phyloP scores from a whole-genome alignment of 106 monocot species.

The Dendrobium officinale region DNA sequence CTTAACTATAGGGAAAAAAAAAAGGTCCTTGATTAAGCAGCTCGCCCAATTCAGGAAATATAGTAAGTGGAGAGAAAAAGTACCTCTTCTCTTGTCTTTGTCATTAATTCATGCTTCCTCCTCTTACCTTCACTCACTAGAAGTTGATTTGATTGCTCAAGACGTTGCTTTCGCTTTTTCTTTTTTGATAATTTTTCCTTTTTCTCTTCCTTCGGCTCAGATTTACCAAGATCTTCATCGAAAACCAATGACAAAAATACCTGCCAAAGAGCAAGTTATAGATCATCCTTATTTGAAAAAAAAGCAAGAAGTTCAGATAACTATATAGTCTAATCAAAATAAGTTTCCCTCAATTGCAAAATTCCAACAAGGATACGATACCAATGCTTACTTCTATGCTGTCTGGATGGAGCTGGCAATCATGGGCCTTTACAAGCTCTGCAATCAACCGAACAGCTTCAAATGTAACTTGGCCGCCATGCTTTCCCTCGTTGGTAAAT shows the following conservation, averaged over 20 bases:
- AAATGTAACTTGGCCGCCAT: constrained; percentile 85
- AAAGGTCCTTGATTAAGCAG: neutral
- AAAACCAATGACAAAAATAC: constrained; percentile 81
- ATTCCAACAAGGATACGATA: neutral
- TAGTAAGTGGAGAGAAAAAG: neutral
- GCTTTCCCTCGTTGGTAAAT: constrained; percentile 87
- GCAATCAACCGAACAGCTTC: constrained; percentile 87
- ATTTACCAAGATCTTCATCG: constrained; percentile 86
- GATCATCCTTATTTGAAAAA: neutral
- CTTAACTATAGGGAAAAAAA: constrained; percentile 40
- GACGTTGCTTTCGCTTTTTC: constrained; percentile 38
- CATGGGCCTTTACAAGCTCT: constrained; percentile 54
- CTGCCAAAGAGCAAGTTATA: constrained; percentile 20
- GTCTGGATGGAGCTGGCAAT: constrained; percentile 85
- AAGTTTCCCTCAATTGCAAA: neutral
- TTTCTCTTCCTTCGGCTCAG: constrained; percentile 29
- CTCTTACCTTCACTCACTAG: constrained; percentile 41
- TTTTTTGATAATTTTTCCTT: constrained; percentile 45
- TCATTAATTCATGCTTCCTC: constrained; percentile 50
- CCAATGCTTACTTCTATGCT: constrained; percentile 50
- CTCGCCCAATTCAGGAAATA: neutral
- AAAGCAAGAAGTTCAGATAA: constrained; percentile 5
- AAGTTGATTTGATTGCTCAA: constrained; percentile 31
- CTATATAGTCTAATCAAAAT: neutral
- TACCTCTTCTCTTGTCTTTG: constrained; percentile 88